Conservation (phyloP, 2,329 filamentous ascomycete species). For the Blumeria graminis region DNA sequence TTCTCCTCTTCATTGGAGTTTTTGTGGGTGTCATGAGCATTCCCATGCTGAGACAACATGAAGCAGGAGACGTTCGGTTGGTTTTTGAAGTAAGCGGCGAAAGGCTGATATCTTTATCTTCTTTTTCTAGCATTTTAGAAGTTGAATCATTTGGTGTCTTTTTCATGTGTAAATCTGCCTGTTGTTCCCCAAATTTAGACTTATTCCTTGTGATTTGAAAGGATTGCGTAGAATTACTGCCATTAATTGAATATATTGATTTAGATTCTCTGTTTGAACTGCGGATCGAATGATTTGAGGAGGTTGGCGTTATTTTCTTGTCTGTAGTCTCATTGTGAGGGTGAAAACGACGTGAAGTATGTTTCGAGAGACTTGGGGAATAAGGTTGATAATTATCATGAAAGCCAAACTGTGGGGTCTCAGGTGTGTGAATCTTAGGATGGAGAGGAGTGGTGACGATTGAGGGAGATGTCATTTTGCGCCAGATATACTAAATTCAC, state of each 20-base stretch:
- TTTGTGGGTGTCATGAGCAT: slow-evolving; percentile 61
- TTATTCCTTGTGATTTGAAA: slow-evolving; percentile 11
- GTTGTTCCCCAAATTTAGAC: slow-evolving; percentile 5
- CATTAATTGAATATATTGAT: slow-evolving; percentile 6
- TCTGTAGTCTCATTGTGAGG: neutral
- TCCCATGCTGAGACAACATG: slow-evolving; percentile 14
- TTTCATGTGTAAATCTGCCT: slow-evolving; percentile 22
- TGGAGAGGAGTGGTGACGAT: slow-evolving; percentile 28
- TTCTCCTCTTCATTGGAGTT: slow-evolving; percentile 37
- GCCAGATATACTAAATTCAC: too few species aligned
- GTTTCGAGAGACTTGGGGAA: slow-evolving; percentile 37
- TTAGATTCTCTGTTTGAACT: slow-evolving; percentile 4
- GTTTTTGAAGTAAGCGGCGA: neutral
- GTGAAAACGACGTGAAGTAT: slow-evolving; percentile 19
- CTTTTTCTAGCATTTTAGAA: slow-evolving; percentile 8
- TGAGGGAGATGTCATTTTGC: slow-evolving; percentile 16
- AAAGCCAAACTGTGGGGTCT: slow-evolving; percentile 42
- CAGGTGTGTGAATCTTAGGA: slow-evolving; percentile 36
- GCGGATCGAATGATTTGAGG: neutral
- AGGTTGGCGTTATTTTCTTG: slow-evolving; percentile 4
- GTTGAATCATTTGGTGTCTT: slow-evolving; percentile 23
- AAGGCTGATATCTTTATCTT: neutral
- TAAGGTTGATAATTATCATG: slow-evolving; percentile 50
- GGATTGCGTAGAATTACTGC: slow-evolving; percentile 8
- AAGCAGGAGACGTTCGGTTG: neutral